Evolutionary conservation across 1,284 basidiomycete species (phyloP).

Genomic region (Ustilago shanxiensis): DNA sequence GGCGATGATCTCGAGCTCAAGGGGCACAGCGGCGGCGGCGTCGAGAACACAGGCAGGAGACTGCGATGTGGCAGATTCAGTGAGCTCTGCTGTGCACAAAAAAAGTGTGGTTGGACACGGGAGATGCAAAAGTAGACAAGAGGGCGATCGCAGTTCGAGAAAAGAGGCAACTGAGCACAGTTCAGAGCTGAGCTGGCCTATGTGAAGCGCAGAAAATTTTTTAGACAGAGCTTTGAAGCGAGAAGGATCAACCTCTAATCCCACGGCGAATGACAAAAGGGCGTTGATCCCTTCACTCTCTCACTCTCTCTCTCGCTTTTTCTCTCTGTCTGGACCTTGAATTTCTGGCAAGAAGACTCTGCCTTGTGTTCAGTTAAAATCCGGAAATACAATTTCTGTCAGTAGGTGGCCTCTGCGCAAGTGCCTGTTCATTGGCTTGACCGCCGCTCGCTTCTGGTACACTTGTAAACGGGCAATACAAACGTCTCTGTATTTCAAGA

Average conservation of each 20-base stretch:
- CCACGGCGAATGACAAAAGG: slow-evolving; percentile 7
- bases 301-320: neutral
- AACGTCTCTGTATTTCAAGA: slow-evolving; percentile 19
- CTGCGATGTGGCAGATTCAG: neutral
- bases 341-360: neutral
- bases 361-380: neutral
- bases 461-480: slow-evolving; percentile 8
- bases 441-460: neutral
- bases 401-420: neutral
- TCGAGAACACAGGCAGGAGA: slow-evolving; percentile 8
- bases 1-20: slow-evolving; percentile 19
- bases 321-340: neutral
- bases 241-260: neutral
- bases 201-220: neutral
- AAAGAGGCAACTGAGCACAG: neutral
- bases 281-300: slow-evolving; percentile 1
- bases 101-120: slow-evolving; percentile 20
- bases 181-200: neutral
- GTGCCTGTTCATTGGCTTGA: neutral
- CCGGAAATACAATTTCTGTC: slow-evolving; percentile 6
- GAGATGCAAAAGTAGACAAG: slow-evolving; percentile 20
- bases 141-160: slow-evolving; percentile 1
- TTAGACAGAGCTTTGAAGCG: slow-evolving; percentile 9
- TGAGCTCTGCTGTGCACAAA: neutral
- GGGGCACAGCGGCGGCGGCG: slow-evolving; percentile 9